phyloP scores from a whole-genome alignment of 306 rosid species.

The Casuarina equisetifolia region DNA sequence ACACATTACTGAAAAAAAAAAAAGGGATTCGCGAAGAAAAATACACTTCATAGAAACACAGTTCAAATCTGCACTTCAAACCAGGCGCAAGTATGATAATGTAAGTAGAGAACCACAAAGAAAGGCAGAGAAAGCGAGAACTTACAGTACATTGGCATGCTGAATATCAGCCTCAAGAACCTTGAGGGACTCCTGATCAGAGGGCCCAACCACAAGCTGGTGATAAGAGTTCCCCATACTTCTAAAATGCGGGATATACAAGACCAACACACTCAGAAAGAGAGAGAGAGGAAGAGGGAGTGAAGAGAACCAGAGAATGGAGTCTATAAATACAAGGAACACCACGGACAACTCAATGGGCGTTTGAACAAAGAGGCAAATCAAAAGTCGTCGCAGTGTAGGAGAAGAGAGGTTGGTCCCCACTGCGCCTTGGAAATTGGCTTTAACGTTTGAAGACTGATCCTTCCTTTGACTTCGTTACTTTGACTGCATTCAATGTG shows the following conservation, averaged over 20 bases:
- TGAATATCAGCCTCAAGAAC: conserved; percentile 74
- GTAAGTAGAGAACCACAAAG: background rate
- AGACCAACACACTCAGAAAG: background rate
- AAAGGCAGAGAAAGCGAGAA: conserved; percentile 9
- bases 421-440: background rate
- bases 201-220: conserved; percentile 47
- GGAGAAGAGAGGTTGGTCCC: conserved; percentile 20
- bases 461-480: conserved; percentile 22
- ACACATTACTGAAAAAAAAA: background rate
- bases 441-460: background rate
- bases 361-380: conserved; percentile 18
- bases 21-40: background rate
- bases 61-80: background rate
- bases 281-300: background rate
- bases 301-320: conserved; percentile 23
- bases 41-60: background rate
- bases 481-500: conserved; percentile 35
- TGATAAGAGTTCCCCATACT: conserved; percentile 50
- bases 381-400: conserved; percentile 34
- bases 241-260: conserved; percentile 2
- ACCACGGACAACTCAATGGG: conserved; percentile 12
- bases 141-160: conserved; percentile 77
- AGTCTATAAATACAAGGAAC: conserved; percentile 3
- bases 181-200: conserved; percentile 59
- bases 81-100: background rate